phyloP scores from a whole-genome alignment of 2,329 filamentous ascomycete genomes.

The Stenocarpella maydis region DNA sequence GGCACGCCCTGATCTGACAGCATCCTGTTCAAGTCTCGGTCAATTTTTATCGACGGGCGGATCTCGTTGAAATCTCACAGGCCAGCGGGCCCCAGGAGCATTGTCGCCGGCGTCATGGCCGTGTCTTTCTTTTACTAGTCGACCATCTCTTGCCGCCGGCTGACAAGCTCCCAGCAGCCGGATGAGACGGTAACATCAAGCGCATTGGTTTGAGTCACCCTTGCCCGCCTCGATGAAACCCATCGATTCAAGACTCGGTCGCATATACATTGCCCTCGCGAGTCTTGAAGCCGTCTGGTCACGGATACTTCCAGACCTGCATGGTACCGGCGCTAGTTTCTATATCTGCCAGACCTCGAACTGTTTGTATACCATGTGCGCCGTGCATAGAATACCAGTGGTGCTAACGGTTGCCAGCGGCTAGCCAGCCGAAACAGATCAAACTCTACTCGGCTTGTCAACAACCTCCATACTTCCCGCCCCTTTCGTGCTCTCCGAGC shows the following conservation, averaged over 20 bases:
- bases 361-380: background rate
- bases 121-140: background rate
- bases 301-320: background rate
- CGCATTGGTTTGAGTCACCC: background rate
- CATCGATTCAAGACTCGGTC: background rate
- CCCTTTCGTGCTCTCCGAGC: slow-evolving; percentile 6
- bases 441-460: slow-evolving; percentile 9
- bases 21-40: no score
- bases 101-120: background rate
- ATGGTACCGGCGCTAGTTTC: background rate
- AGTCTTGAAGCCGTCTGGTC: background rate
- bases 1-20: background rate
- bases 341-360: background rate
- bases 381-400: background rate
- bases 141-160: background rate
- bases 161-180: background rate
- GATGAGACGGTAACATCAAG: slow-evolving; percentile 10
- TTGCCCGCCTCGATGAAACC: background rate
- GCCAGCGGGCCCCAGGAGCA: background rate
- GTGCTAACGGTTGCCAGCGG: background rate
- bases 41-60: background rate
- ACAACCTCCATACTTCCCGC: slow-evolving; percentile 7
- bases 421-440: background rate
- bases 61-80: background rate
- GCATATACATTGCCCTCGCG: background rate